phyloP scores from a whole-genome alignment of 2,329 filamentous ascomycete species.

The Diaporthe sp. region DNA sequence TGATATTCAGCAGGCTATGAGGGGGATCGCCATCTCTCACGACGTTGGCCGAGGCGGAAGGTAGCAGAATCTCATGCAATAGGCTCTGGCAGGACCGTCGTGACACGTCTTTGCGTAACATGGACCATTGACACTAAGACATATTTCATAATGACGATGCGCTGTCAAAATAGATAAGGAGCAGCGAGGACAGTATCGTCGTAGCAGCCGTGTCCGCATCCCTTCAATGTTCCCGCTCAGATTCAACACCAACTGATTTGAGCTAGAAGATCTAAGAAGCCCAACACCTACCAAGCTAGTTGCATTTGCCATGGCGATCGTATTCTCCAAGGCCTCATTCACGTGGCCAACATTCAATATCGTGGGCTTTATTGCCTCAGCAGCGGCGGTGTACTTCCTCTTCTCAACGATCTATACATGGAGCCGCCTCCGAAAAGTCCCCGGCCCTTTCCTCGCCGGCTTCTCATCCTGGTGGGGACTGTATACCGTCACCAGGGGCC shows the following conservation, averaged over 20 bases:
- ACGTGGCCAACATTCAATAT: not conserved
- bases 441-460: constrained; percentile 45
- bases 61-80: not conserved
- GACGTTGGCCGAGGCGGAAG: not conserved
- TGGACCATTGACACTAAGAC: not conserved
- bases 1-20: not conserved
- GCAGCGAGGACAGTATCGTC: not conserved
- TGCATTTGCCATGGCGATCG: not conserved
- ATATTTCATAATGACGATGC: not conserved
- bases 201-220: not conserved
- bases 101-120: not conserved
- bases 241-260: not conserved
- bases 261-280: not conserved
- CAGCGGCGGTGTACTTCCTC: not conserved
- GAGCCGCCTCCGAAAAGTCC: constrained; percentile 44
- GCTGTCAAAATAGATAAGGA: not conserved
- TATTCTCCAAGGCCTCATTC: not conserved
- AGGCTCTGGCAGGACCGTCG: not conserved
- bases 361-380: not conserved
- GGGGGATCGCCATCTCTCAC: not conserved
- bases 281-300: not conserved
- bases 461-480: constrained; percentile 51
- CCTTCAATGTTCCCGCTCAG: not conserved
- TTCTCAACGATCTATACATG: constrained; percentile 12
- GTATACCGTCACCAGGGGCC: constrained; percentile 41